Conservation (phyloP, 805 yeast species). For the Kazachstania africana region DNA sequence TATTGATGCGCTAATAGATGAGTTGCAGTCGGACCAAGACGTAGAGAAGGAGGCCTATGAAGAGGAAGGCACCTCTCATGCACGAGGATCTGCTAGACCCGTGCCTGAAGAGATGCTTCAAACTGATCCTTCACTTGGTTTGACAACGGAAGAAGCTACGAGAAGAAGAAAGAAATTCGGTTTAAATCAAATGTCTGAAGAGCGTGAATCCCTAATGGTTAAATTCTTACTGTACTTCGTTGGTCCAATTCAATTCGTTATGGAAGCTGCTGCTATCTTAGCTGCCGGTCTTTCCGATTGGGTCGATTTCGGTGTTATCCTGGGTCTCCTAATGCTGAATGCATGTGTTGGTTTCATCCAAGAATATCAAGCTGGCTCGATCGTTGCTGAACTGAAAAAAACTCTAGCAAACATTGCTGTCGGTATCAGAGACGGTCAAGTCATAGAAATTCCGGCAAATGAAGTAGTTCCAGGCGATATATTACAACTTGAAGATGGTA, state of each 20-base stretch:
- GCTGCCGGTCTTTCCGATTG: slow-evolving; percentile 96
- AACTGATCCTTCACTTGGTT: slow-evolving; percentile 71
- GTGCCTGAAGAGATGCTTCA: slow-evolving; percentile 77
- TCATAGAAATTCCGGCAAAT: slow-evolving; percentile 64
- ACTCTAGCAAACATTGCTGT: slow-evolving; percentile 84
- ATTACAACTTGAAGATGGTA: slow-evolving; percentile 85
- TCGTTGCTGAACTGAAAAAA: slow-evolving; percentile 92
- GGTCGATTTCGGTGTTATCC: slow-evolving; percentile 97
- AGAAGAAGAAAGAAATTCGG: slow-evolving; percentile 87
- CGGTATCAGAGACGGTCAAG: slow-evolving; percentile 72
- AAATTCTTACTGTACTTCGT: slow-evolving; percentile 81
- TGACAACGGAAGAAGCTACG: slow-evolving; percentile 62
- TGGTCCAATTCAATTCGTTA: slow-evolving; percentile 94
- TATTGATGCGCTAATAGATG: slow-evolving; percentile 59
- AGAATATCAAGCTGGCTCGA: slow-evolving; percentile 97
- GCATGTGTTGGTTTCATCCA: slow-evolving; percentile 93
- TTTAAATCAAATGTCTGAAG: slow-evolving; percentile 84
- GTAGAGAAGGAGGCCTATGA: slow-evolving; percentile 38
- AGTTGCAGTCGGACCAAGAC: slow-evolving; percentile 55
- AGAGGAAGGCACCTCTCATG: slow-evolving; percentile 31
- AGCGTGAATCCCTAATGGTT: slow-evolving; percentile 63
- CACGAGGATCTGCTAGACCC: slow-evolving; percentile 51
- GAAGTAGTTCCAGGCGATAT: slow-evolving; percentile 95
- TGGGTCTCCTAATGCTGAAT: slow-evolving; percentile 74
- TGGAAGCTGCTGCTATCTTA: slow-evolving; percentile 92